These are phyloP conservation scores for Persicaria tinctoria DNA, from an alignment of 148 eudicot species.

Conservation along the genomic window DNA sequence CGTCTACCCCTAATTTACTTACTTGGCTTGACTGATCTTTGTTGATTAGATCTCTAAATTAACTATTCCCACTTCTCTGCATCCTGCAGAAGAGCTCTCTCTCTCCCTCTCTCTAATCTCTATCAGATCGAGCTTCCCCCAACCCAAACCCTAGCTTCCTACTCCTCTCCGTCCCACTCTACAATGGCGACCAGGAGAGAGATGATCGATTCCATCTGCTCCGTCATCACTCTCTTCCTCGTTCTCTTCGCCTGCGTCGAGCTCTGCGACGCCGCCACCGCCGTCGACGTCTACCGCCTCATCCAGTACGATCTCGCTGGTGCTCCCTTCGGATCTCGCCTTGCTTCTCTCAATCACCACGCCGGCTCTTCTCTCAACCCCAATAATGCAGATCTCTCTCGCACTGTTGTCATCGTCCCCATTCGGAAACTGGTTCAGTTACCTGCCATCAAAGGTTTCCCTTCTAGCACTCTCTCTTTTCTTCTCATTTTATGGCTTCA, in stretches of 20 bases:
- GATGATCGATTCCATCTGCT: slow-evolving; percentile 33
- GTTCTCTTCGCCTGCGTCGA: slow-evolving; percentile 68
- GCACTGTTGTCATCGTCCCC: slow-evolving; percentile 73
- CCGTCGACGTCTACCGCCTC: slow-evolving; percentile 92
- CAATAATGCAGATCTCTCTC: slow-evolving; percentile 58
- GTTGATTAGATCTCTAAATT: neutral
- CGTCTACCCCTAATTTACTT: too few relatives aligned
- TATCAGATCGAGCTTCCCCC: slow-evolving; percentile 6
- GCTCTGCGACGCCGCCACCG: slow-evolving; percentile 86
- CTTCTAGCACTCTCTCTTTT: neutral
- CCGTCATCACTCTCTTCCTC: slow-evolving; percentile 40
- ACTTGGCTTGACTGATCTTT: slow-evolving; percentile 2
- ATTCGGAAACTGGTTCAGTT: slow-evolving; percentile 56
- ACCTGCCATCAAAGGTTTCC: slow-evolving; percentile 50
- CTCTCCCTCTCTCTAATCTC: neutral
- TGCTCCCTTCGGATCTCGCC: slow-evolving; percentile 82
- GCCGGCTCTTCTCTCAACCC: slow-evolving; percentile 70
- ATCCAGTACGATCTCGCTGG: slow-evolving; percentile 96
- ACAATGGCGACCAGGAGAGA: slow-evolving; percentile 39
- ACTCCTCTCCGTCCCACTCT: neutral
- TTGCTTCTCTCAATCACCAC: slow-evolving; percentile 74
- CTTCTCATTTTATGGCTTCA: neutral
- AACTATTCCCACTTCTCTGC: slow-evolving; percentile 2
- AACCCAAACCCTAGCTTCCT: slow-evolving; percentile 17
- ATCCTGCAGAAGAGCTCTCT: neutral